A percentile compares a stretch with the other conserved stretches of the same genome.
These are phyloP conservation scores for Syzygium grande DNA, from an alignment of 345 rosid species.

Conservation along the genomic window DNA sequence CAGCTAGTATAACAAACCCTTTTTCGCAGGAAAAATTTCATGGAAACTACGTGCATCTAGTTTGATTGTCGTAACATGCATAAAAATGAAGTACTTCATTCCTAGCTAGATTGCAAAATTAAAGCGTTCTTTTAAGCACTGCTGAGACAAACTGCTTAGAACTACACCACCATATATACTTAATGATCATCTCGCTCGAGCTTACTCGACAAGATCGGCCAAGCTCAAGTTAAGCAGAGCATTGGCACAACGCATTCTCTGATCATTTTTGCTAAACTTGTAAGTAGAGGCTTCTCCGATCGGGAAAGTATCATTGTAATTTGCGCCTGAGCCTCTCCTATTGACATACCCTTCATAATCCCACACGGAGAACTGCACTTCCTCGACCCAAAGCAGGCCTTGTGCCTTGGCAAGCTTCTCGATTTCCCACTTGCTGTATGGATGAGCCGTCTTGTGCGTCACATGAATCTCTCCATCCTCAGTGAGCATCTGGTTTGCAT, in stretches of 20 bases:
- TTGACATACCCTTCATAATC: slow-evolving; percentile 33
- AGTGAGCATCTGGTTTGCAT: slow-evolving; percentile 25
- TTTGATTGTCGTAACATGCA: neutral
- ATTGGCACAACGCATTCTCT: neutral
- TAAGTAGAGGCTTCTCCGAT: slow-evolving; percentile 30
- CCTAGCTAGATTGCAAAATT: neutral
- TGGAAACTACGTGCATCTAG: neutral
- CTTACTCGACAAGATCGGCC: neutral
- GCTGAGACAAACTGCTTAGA: neutral
- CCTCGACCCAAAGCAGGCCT: neutral
- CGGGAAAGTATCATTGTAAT: slow-evolving; percentile 14
- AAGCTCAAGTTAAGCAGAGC: neutral
- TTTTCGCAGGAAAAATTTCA: neutral
- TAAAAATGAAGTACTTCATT: neutral
- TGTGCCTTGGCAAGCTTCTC: slow-evolving; percentile 17
- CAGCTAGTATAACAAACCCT: too few relatives aligned
- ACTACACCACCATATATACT: too few relatives aligned
- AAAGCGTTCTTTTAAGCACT: neutral
- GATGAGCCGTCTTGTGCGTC: slow-evolving; percentile 39
- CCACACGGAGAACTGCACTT: neutral
- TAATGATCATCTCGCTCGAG: neutral
- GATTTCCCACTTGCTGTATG: slow-evolving; percentile 36
- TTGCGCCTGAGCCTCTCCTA: slow-evolving; percentile 29
- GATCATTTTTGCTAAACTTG: slow-evolving; percentile 10
- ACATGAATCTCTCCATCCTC: slow-evolving; percentile 47